Conservation (phyloP, 2,329 filamentous ascomycete genomes). For the Xylariaceae sp. region DNA sequence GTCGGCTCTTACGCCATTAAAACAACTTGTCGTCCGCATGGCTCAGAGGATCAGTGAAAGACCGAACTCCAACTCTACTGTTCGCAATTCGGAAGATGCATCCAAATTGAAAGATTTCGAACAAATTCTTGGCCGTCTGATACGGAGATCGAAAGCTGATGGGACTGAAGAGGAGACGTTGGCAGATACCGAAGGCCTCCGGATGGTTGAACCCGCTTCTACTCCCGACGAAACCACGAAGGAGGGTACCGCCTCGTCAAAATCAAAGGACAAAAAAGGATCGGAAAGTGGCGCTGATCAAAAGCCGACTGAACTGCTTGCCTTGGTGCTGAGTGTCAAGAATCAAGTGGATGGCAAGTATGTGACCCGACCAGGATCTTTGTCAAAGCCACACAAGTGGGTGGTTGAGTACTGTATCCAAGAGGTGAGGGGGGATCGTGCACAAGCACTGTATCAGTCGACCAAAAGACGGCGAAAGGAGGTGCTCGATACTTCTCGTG, state of each 20-base stretch:
- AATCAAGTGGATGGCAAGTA: constrained; percentile 67
- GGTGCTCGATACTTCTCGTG: constrained; percentile 41
- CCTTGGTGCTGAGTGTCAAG: constrained; percentile 66
- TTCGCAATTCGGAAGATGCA: constrained; percentile 28
- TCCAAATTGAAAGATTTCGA: constrained; percentile 48
- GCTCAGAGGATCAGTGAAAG: constrained; percentile 43
- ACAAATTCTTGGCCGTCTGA: constrained; percentile 47
- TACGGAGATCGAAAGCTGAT: constrained; percentile 34
- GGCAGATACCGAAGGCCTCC: constrained; percentile 2
- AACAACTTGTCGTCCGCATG: constrained; percentile 49
- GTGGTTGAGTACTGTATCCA: constrained; percentile 71
- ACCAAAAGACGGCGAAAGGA: constrained; percentile 54
- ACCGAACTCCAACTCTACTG: constrained; percentile 16
- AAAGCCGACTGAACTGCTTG: constrained; percentile 44
- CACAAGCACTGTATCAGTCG: constrained; percentile 50
- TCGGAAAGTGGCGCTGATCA: neutral
- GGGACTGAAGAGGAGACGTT: constrained; percentile 4
- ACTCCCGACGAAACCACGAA: constrained; percentile 2
- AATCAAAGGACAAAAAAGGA: neutral
- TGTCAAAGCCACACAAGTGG: constrained; percentile 54
- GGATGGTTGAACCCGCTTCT: neutral
- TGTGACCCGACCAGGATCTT: constrained; percentile 55
- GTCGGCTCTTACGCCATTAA: constrained; percentile 36
- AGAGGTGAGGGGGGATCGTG: constrained; percentile 50
- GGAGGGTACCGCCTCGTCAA: constrained; percentile 7